Base-by-base conservation (phyloP, 2,329 filamentous ascomycete species). In the Xylaria sp. region DNA sequence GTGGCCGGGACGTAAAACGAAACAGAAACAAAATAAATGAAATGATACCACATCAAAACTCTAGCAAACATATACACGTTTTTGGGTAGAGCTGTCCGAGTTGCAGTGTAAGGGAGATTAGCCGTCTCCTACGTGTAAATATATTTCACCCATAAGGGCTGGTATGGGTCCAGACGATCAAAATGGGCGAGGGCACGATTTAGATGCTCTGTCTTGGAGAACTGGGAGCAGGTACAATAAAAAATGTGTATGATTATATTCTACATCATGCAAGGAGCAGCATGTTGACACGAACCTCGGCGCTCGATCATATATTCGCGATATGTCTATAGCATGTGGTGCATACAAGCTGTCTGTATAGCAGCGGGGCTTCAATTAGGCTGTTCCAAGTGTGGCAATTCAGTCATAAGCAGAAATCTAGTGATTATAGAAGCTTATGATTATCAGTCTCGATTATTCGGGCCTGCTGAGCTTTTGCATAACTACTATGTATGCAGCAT, bases 11-110 rank as follows among this genome's bases (percentile, higher is more conserved):
- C n/a, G 5, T n/a, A 11, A n/a, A 33, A 12, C 3, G 3, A 1
- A 2, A 9, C 25, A 12, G n/a, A n/a, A 19, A n/a, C n/a, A 19
- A 9, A 57, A 31, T 35, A 11, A 45, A 54, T 23, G 45, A 33
- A 57, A 63, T 55, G 57, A 61, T 55, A 57, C 60, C 31, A 57
- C 28, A 52, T 6, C 31, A 42, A 58, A 49, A 42, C n/a, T n/a
- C 38, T 11, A 21, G 33, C 40, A 45, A 31, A 19, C 37, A 31
- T 51, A 15, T 61, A 25, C 35, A 31, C 15, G 28, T 5, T 28
- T n/a, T 3, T 38, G 23, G 14, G 42, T 25, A 11, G 19, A 54
- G 17, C 23, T 50, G 42, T 55, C 40, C 12, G 42, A 49, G 54
- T 55, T n/a, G n/a, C n/a, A 43, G 42, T 45, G 4, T 9, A 9